These are phyloP conservation scores for Leptographium radiaticola DNA, from an alignment of 2,329 filamentous ascomycete species.

Conservation along the genomic window DNA sequence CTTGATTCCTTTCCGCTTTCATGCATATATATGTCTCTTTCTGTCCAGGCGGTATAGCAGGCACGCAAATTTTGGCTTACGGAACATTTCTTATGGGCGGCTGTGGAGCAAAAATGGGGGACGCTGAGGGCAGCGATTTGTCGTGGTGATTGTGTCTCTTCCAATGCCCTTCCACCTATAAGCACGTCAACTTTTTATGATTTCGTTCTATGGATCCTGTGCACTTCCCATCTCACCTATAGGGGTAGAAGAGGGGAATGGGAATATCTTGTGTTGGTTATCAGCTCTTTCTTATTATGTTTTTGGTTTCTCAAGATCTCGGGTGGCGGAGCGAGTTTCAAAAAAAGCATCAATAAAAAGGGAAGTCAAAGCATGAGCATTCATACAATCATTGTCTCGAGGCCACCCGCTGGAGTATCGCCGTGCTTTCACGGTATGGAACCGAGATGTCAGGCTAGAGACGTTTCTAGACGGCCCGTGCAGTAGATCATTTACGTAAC, in stretches of 20 bases:
- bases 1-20: neutral
- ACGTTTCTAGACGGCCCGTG: too few relatives aligned
- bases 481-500: too few relatives aligned
- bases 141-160: neutral
- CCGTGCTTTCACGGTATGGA: too few relatives aligned
- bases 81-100: neutral
- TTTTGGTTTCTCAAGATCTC: neutral
- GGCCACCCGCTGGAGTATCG: too few relatives aligned
- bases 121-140: neutral
- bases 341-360: neutral
- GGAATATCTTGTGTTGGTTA: neutral
- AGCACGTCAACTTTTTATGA: neutral
- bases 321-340: neutral
- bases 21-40: conserved; percentile 1
- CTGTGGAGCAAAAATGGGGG: neutral
- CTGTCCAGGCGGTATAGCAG: neutral
- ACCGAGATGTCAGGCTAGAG: too few relatives aligned
- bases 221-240: neutral
- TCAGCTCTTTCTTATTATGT: neutral
- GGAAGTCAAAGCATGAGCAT: neutral
- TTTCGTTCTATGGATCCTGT: neutral
- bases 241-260: neutral
- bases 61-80: neutral
- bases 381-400: neutral
- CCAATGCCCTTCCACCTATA: neutral